Evolutionary conservation across 306 rosid genomes (phyloP), one percentile per base, ranked within the genome.

Genomic region (Cyamopsis tetragonoloba): DNA sequence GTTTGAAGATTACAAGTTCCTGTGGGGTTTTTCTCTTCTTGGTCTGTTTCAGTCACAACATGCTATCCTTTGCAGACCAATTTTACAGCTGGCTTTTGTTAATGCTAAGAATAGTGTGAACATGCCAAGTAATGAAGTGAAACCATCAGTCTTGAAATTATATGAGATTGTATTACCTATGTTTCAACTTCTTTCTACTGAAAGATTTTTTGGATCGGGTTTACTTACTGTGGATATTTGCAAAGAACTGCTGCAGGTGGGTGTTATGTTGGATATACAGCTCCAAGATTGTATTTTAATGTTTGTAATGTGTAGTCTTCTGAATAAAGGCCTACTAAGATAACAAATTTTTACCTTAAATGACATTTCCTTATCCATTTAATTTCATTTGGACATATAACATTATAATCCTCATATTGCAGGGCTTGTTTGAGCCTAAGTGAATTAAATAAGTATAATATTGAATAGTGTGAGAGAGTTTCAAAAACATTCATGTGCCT

Each of bases 11-110:
- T 93, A 82, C 60, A 86, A 60, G 75, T 93, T 89, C 83, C 70
- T 93, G 6, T 93, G 98, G 98, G 91, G 97, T 15, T 86, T 89
- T 72, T 76, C 98, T 77, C 86, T 89, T 48, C 95, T 89, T 48
- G 84, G 87, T 79, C 68, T 89, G 47, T 93, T 88, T 80, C 91
- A 71, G 76, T 88, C 87, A 53, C 87, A 79, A 56, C 78, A 84
- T 77, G 70, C 87, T 58, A 73, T 79, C 73, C 76, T 35, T 50
- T 53, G 71, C 78, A 72, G 72, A 78, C 83, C 84, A 63, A 86
- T 88, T 66, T 66, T 85, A 66, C 77, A 79, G 68, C 48, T 79
- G 72, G 39, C 79, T 67, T 74, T 37, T 65, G 65, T 74, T 37
- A 82, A 85, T 64, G 70, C 60, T 66, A 83, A 63, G 54, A 70